Percentiles rank a stretch among this genome's conserved stretches.
These are phyloP conservation scores for Xylaria sp. DNA, from an alignment of 2,329 filamentous ascomycete genomes.

Conservation along the genomic window DNA sequence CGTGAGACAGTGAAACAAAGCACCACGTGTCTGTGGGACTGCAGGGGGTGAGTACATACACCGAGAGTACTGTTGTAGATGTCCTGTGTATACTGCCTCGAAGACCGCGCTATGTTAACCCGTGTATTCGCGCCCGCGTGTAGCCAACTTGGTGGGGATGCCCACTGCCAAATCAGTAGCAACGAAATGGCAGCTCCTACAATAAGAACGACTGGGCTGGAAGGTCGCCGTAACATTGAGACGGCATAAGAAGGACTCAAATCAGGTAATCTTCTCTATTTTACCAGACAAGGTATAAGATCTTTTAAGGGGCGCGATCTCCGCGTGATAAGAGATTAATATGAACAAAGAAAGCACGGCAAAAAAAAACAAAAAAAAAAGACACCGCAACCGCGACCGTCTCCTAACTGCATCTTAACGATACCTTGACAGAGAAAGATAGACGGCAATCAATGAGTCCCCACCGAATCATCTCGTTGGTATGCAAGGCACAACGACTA, in stretches of 20 bases:
- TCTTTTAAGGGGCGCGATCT: no score
- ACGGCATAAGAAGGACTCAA: not conserved
- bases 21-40: not conserved
- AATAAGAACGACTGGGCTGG: constrained; percentile 3
- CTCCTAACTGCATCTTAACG: no score
- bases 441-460: no score
- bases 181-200: constrained; percentile 5
- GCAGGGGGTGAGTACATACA: not conserved
- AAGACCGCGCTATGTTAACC: not conserved
- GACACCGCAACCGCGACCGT: no score
- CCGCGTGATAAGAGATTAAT: no score
- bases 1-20: not conserved
- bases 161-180: constrained; percentile 14
- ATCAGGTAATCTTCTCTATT: no score
- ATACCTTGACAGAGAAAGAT: no score
- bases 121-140: not conserved
- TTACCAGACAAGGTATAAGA: no score
- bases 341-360: no score
- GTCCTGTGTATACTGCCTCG: not conserved
- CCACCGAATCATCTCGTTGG: no score
- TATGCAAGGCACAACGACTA: not conserved
- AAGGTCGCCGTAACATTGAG: constrained; percentile 20
- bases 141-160: not conserved
- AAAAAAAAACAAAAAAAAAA: no score
- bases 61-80: constrained; percentile 29